Percentiles rank a stretch among this genome's conserved stretches.
Evolutionary conservation across 352 stramenopile genomes (phyloP).

Genomic region (Chrysophaeum taylorii): DNA sequence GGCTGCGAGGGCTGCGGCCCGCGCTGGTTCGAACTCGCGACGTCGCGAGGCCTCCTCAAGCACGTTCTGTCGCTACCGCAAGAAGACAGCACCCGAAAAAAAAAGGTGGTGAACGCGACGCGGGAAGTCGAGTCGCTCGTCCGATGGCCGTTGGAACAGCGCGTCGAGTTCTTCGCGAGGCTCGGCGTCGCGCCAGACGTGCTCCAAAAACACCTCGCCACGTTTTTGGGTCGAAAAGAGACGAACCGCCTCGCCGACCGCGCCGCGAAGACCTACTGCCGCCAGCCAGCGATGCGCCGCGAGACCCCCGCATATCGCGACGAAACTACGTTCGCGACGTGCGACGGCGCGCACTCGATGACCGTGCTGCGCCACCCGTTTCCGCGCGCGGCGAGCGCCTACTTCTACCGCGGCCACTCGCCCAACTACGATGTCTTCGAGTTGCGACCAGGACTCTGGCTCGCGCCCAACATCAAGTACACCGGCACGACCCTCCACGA

Average conservation of each 20-base stretch:
- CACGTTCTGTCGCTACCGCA: too few species aligned
- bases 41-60: too few species aligned
- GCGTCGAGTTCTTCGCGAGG: neutral
- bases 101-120: neutral
- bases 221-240: too few species aligned
- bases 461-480: neutral
- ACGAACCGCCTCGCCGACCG: too few species aligned
- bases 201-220: too few species aligned
- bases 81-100: too few species aligned
- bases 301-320: too few species aligned
- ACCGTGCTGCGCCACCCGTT: neutral
- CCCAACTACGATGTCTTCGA: slow-evolving; percentile 1
- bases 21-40: neutral
- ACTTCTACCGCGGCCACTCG: neutral
- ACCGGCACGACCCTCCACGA: neutral
- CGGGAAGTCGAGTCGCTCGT: neutral
- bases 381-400: neutral
- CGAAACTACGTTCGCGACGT: too few species aligned
- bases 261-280: too few species aligned
- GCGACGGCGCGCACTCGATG: too few species aligned
- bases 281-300: too few species aligned
- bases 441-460: neutral
- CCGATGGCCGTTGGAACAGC: neutral
- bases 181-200: too few species aligned
- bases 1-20: neutral